Percentiles rank a stretch among this genome's conserved stretches.
Evolutionary conservation across 306 rosid species (phyloP).

Genomic region (Lathyrus tuberosus): DNA sequence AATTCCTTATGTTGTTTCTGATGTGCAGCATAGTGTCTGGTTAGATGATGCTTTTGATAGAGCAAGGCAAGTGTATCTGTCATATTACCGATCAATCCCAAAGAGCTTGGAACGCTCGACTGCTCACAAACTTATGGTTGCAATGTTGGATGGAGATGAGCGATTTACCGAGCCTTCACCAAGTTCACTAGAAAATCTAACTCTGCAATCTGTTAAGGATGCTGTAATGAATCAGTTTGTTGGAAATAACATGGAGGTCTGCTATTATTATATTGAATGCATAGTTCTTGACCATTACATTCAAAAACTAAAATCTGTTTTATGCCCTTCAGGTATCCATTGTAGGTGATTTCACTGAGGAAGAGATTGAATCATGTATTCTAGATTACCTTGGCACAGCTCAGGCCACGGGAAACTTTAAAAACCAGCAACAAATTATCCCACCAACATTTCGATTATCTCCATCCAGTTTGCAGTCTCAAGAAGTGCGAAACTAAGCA

Average conservation of each 20-base stretch:
- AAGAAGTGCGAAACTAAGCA: constrained; percentile 72
- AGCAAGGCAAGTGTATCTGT: constrained; percentile 89
- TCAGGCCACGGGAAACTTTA: constrained; percentile 49
- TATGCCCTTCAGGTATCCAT: constrained; percentile 69
- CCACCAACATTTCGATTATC: constrained; percentile 77
- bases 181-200: constrained; percentile 75
- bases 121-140: constrained; percentile 98
- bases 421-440: constrained; percentile 42
- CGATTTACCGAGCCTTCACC: constrained; percentile 98
- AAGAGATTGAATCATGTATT: constrained; percentile 88
- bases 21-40: constrained; percentile 97
- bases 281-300: constrained; percentile 29
- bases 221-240: constrained; percentile 95
- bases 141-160: constrained; percentile 95
- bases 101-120: constrained; percentile 99
- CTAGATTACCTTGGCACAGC: constrained; percentile 97
- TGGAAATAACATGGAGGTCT: constrained; percentile 96
- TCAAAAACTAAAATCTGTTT: constrained; percentile 31
- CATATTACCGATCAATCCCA: constrained; percentile 95
- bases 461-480: constrained; percentile 77
- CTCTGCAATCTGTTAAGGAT: constrained; percentile 82
- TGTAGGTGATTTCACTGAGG: constrained; percentile 91
- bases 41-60: constrained; percentile 96
- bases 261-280: constrained; percentile 34
- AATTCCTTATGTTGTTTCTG: constrained; percentile 41